A percentile compares a stretch with the other conserved stretches of the same genome.
Conservation (phyloP, 2,329 filamentous ascomycete genomes). For the Exophiala oligosperma region DNA sequence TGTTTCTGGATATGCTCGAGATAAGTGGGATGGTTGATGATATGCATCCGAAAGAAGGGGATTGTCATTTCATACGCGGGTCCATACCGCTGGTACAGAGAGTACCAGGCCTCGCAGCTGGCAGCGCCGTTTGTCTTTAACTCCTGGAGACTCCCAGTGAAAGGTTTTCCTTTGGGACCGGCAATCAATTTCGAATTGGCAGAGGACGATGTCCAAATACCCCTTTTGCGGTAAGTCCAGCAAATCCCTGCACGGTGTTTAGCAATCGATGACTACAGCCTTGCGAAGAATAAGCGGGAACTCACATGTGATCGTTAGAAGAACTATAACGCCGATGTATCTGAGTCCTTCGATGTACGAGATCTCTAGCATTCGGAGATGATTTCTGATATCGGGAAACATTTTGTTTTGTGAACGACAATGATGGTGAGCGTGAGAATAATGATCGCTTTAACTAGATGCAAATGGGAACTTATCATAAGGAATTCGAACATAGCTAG, state of each 20-base stretch:
- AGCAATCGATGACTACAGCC: neutral
- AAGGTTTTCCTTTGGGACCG: constrained; percentile 14
- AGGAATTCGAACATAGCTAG: no score
- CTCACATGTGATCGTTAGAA: constrained; percentile 2
- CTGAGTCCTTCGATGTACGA: neutral
- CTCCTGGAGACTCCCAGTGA: constrained; percentile 15
- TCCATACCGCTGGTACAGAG: constrained; percentile 12
- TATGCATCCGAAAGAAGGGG: constrained; percentile 20
- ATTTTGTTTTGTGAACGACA: neutral
- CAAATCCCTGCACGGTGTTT: constrained; percentile 16
- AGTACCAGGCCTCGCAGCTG: constrained; percentile 19
- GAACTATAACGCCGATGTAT: neutral
- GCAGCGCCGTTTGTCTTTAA: constrained; percentile 16
- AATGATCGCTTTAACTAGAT: no score
- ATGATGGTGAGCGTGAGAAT: no score
- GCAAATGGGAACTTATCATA: no score
- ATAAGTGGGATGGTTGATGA: constrained; percentile 20
- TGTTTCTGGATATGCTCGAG: constrained; percentile 20
- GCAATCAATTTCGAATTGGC: constrained; percentile 18
- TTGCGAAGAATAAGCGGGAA: neutral
- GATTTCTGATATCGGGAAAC: neutral
- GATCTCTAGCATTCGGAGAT: neutral
- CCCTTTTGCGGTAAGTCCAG: constrained; percentile 16
- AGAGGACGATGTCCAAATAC: constrained; percentile 15
- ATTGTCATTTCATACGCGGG: constrained; percentile 20